These are phyloP conservation scores for Apophysomyces ossiformis DNA, from an alignment of 371 early-diverging fungal genomes.

Conservation along the genomic window DNA sequence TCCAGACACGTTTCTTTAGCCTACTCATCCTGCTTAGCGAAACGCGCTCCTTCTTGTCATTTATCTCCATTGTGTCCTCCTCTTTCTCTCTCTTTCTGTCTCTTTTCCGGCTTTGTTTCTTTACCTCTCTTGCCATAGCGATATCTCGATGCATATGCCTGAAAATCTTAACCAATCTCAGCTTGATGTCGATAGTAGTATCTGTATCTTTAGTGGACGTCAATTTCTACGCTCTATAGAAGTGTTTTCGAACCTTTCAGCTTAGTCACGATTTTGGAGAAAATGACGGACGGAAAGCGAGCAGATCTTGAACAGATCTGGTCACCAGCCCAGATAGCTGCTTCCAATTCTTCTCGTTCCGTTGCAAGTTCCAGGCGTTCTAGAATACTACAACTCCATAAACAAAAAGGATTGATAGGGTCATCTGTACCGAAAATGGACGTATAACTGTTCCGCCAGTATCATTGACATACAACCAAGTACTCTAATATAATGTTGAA, in stretches of 20 bases:
- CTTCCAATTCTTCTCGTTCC: slow-evolving; percentile 58
- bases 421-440: slow-evolving; percentile 56
- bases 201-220: slow-evolving; percentile 33
- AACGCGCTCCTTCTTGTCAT: not conserved
- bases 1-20: slow-evolving; percentile 52
- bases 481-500: slow-evolving; percentile 31
- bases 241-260: slow-evolving; percentile 28
- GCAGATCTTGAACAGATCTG: slow-evolving; percentile 57
- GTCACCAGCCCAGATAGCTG: slow-evolving; percentile 63
- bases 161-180: slow-evolving; percentile 54
- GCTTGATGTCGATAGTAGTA: slow-evolving; percentile 46
- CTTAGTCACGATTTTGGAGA: slow-evolving; percentile 35
- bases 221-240: slow-evolving; percentile 13
- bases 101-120: not conserved
- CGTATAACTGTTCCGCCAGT: slow-evolving; percentile 56
- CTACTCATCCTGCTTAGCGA: slow-evolving; percentile 17
- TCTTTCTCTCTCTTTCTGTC: too few species aligned
- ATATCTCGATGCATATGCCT: slow-evolving; percentile 67
- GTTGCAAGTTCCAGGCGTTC: slow-evolving; percentile 49
- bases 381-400: slow-evolving; percentile 33
- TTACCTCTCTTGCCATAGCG: slow-evolving; percentile 52
- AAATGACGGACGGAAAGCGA: slow-evolving; percentile 55
- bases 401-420: not conserved
- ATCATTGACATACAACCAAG: slow-evolving; percentile 64
- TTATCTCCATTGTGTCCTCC: too few species aligned